Evolutionary conservation across 192 early-diverging fungal genomes (phyloP), one percentile per base, ranked within the genome.

Genomic region (Diversispora epigaea): DNA sequence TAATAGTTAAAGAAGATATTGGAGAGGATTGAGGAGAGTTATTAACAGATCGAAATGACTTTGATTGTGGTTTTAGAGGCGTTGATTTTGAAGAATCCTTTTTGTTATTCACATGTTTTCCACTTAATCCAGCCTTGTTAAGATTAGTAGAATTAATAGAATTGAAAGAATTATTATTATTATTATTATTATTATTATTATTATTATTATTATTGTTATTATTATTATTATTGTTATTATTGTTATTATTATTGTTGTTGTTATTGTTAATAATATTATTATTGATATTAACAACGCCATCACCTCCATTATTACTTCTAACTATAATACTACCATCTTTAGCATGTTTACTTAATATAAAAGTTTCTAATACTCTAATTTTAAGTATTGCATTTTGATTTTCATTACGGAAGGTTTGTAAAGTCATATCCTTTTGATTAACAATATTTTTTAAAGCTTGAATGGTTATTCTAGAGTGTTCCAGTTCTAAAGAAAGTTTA

Each of bases 291-390:
- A 40, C 40, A 54, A 32, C 7, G 21, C 39, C 49, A 41, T 11
- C 10, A 14, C 68, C 68, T 40, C 49, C 25, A 32, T 32, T 32
- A 32, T 32, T 54, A 43, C 47, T 71, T 22, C 69, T 71, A 9
- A 71, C 7, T 4, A 71, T 71, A 1, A 71, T 56, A 71, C 50
- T 71, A 40, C 69, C 69, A 56, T 71, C 69, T 56, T 71, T 71
- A 19, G 69, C n/a, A 56, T 57, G 49, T 54, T 54, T 71, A 54
- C 55, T 71, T 43, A 71, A 56, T 14, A 71, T 21, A 4, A 56
- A 57, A 57, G 69, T 39, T 40, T 71, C 69, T 9, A 71, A 71
- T 8, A 71, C 52, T 46, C 41, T 54, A 40, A 19, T 56, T 57
- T 57, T 54, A 22, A 54, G 47, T 6, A 43, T 71, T 2, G 39